Percentiles rank a stretch among this genome's conserved stretches.
phyloP scores from a whole-genome alignment of 345 rosid genomes.

The Diplotaxis tenuifolia region DNA sequence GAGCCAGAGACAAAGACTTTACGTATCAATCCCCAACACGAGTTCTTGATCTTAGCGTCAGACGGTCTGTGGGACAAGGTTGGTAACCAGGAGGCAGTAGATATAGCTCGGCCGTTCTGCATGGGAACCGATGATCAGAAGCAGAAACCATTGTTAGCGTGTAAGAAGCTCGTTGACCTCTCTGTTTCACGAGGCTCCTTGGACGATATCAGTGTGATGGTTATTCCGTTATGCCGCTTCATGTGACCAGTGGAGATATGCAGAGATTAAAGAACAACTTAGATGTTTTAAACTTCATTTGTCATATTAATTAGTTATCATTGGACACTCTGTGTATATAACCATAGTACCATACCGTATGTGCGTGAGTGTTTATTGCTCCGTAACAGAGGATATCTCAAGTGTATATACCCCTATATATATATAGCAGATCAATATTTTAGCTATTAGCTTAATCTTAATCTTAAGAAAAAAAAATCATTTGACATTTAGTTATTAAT shows the following conservation, averaged over 20 bases:
- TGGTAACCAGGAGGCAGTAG: constrained; percentile 76
- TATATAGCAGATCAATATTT: background rate
- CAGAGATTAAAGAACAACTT: background rate
- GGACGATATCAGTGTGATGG: constrained; percentile 71
- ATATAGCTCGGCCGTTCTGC: constrained; percentile 50
- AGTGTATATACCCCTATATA: background rate
- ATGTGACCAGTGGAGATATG: constrained; percentile 6
- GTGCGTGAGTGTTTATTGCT: background rate
- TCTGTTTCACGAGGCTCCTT: constrained; percentile 61
- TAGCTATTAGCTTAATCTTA: background rate
- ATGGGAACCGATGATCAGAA: constrained; percentile 39
- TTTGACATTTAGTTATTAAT: background rate
- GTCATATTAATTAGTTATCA: background rate
- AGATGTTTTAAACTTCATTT: background rate
- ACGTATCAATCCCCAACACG: constrained; percentile 46
- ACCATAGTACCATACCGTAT: background rate
- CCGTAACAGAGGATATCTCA: background rate
- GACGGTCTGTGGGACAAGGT: constrained; percentile 96
- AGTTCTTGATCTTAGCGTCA: constrained; percentile 82
- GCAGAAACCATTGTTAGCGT: constrained; percentile 45
- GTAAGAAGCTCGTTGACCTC: constrained; percentile 64
- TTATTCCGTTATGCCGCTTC: constrained; percentile 45
- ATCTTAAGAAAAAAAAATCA: no score
- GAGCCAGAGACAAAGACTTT: constrained; percentile 67
- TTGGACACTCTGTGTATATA: background rate